Base-by-base conservation (phyloP, 2,329 filamentous ascomycete species). In the Apiospora sp. region DNA sequence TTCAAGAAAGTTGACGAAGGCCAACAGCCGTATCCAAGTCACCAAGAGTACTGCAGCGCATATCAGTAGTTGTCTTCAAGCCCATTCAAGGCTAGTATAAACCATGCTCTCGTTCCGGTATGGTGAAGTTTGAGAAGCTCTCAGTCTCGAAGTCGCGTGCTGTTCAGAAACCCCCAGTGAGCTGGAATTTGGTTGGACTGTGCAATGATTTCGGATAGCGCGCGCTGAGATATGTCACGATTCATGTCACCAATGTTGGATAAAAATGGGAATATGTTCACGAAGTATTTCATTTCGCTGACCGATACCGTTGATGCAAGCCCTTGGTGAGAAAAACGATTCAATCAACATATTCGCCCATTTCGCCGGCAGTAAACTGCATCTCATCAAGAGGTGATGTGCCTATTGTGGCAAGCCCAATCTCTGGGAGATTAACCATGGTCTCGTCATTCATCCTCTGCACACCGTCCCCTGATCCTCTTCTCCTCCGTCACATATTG, bases 261-360 rank as follows among this genome's bases (percentile, higher is more conserved):
- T n/a, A 12, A 19, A 24, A 41, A 41, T 12, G 14, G 44, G 5
- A 69, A 37, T 16, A 14, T 69, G 67, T 75, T 74, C 73, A 75
- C 72, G 75, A 77, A 75, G 48, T 83, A 81, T 81, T 81, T 43
- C 79, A 81, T 82, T 86, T 85, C 84, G 84, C 82, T 83, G 82
- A 83, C 84, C 85, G 76, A 81, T 84, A 83, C 84, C 81, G 85
- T 86, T 77, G 75, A 79, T 72, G 72, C 73, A 79, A 75, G 74
- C 71, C 77, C 78, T 75, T 77, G 37, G 67, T 73, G 78, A 78
- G 75, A 76, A 79, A 79, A 77, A 75, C 76, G 75, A 77, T 75
- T 76, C 76, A 76, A 76, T 71, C 74, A 76, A 73, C 70, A 71
- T 73, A 71, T 58, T 73, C 74, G 67, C 71, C 72, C 71, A 68